These are phyloP conservation scores for Gracilaria gracilis DNA, from an alignment of 23 red algal genomes.

Conservation along the genomic window DNA sequence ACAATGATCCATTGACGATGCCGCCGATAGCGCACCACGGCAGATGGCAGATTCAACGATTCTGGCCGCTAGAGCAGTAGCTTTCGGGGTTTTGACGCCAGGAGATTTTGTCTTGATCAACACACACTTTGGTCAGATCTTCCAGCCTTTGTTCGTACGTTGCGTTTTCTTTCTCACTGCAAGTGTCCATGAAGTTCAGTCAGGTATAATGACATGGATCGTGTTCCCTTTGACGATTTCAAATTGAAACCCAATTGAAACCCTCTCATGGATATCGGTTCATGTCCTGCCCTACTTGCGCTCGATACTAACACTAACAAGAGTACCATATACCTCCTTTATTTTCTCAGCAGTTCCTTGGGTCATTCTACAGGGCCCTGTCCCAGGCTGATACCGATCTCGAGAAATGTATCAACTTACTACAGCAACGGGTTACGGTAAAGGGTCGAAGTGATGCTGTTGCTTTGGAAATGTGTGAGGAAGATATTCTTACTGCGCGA, in stretches of 20 bases:
- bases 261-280: no score
- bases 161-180: neutral
- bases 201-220: neutral
- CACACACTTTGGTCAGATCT: constrained; percentile 67
- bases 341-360: constrained; percentile 35
- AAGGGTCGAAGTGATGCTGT: constrained; percentile 34
- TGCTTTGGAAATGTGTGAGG: constrained; percentile 9
- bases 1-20: no score
- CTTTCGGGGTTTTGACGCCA: constrained; percentile 57
- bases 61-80: constrained; percentile 69
- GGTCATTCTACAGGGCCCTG: constrained; percentile 39
- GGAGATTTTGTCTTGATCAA: constrained; percentile 97
- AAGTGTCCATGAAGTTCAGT: neutral
- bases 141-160: constrained; percentile 68
- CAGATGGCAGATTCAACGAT: constrained; percentile 58
- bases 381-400: constrained; percentile 65
- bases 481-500: constrained; percentile 30
- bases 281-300: no score
- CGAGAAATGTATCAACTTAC: constrained; percentile 44
- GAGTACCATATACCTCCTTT: neutral
- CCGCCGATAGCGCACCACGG: no score
- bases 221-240: neutral
- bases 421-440: constrained; percentile 39
- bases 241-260: no score
- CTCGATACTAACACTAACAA: no score